phyloP scores from a whole-genome alignment of 345 rosid genomes.

The Hevea brasiliensis region DNA sequence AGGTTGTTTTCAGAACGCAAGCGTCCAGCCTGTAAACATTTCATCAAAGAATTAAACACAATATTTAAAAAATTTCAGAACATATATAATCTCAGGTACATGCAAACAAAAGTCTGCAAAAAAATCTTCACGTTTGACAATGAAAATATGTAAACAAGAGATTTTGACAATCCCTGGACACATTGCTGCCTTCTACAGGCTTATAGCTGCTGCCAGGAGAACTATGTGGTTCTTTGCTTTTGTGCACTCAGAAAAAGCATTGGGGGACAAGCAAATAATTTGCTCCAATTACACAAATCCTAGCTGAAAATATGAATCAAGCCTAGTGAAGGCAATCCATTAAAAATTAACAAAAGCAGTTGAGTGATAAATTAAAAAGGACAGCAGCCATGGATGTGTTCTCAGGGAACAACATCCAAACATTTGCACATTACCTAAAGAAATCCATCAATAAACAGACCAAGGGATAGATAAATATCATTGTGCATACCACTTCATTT shows the following conservation, averaged over 20 bases:
- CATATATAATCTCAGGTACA: background rate
- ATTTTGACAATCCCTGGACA: background rate
- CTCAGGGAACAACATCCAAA: background rate
- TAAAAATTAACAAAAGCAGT: background rate
- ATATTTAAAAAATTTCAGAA: background rate
- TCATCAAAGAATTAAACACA: slow-evolving; percentile 17
- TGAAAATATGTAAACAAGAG: background rate
- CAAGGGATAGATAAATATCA: background rate
- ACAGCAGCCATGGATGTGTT: background rate
- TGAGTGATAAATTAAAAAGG: background rate
- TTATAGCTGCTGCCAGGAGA: too few species aligned
- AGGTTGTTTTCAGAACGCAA: slow-evolving; percentile 67
- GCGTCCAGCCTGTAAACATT: slow-evolving; percentile 48
- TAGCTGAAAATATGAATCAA: background rate
- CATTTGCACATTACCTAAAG: background rate
- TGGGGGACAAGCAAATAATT: background rate
- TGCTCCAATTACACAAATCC: background rate
- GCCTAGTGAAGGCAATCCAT: background rate
- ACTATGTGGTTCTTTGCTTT: background rate
- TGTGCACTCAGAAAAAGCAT: background rate
- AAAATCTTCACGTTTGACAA: background rate
- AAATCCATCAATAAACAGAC: background rate
- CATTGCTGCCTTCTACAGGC: background rate
- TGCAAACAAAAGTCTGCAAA: too few species aligned
- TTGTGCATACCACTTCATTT: slow-evolving; percentile 45